Conservation (phyloP, 805 yeast species). For the Lachancea meyersii region DNA sequence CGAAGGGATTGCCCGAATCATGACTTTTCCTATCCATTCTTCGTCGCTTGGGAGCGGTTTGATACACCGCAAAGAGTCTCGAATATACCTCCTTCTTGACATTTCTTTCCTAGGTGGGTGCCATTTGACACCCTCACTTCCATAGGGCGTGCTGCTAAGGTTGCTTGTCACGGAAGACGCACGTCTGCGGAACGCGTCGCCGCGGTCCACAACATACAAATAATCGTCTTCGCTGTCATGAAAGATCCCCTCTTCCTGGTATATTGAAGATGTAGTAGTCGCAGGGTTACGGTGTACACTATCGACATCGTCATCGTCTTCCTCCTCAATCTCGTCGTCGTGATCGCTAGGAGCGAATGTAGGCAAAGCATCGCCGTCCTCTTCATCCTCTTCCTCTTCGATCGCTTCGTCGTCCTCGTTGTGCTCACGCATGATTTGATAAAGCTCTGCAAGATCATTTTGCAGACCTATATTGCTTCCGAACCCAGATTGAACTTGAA, state of each 20-base stretch:
- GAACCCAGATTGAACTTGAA: constrained; percentile 9
- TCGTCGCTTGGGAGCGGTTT: constrained; percentile 48
- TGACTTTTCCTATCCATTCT: constrained; percentile 45
- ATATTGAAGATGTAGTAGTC: constrained; percentile 16
- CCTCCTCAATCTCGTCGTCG: constrained; percentile 13
- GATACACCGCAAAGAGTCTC: constrained; percentile 52
- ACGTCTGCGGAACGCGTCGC: constrained; percentile 13
- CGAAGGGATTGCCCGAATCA: constrained; percentile 31
- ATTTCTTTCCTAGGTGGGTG: constrained; percentile 37
- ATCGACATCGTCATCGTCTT: constrained; percentile 13
- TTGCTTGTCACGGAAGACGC: constrained; percentile 24
- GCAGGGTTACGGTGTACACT: constrained; percentile 9
- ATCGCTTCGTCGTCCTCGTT: constrained; percentile 22
- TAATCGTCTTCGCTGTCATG: constrained; percentile 26
- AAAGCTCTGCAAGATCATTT: constrained; percentile 58
- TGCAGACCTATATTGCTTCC: constrained; percentile 48
- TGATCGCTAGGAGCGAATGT: constrained; percentile 7
- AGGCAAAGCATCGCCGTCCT: constrained; percentile 5
- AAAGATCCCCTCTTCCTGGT: constrained; percentile 25
- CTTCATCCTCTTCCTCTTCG: constrained; percentile 11
- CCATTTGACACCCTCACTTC: constrained; percentile 40
- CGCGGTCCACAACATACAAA: constrained; percentile 16
- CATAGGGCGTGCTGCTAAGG: constrained; percentile 20
- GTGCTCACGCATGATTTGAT: constrained; percentile 20
- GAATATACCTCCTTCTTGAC: constrained; percentile 38